Conservation (phyloP, 306 rosid species). For the Acacia melanoxylon region DNA sequence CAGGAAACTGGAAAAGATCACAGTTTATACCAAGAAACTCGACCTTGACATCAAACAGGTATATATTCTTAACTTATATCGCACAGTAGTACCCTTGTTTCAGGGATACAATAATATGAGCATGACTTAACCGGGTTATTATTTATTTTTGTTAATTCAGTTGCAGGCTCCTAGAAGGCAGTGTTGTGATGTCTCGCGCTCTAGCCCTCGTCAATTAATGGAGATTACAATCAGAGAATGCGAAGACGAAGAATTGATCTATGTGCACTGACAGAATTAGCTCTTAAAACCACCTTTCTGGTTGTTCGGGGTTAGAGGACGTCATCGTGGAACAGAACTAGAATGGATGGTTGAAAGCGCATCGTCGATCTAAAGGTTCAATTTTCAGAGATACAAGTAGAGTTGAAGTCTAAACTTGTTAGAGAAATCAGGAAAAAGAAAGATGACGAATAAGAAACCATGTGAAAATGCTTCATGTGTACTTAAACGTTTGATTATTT, state of each 20-base stretch:
- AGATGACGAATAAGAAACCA: neutral
- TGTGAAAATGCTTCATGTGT: neutral
- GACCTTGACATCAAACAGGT: slow-evolving; percentile 61
- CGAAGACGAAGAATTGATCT: slow-evolving; percentile 60
- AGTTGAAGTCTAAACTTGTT: neutral
- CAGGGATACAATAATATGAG: neutral
- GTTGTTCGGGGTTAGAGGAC: neutral
- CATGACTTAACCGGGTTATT: neutral
- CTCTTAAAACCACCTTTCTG: neutral
- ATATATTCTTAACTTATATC: slow-evolving; percentile 6
- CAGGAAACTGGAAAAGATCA: slow-evolving; percentile 56
- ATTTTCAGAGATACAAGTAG: neutral
- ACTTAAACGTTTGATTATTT: neutral
- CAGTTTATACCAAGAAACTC: slow-evolving; percentile 61
- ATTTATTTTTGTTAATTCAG: slow-evolving; percentile 28
- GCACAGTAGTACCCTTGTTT: neutral
- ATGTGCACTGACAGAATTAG: slow-evolving; percentile 42
- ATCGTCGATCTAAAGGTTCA: neutral
- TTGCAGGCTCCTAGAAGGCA: slow-evolving; percentile 77
- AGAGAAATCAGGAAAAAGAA: neutral
- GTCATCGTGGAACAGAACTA: neutral
- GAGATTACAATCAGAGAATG: slow-evolving; percentile 78
- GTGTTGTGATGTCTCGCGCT: slow-evolving; percentile 67
- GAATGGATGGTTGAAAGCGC: neutral
- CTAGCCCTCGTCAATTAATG: slow-evolving; percentile 41